phyloP scores from a whole-genome alignment of 108 stramenopile genomes.

The Cyclostephanos tholiformis region DNA sequence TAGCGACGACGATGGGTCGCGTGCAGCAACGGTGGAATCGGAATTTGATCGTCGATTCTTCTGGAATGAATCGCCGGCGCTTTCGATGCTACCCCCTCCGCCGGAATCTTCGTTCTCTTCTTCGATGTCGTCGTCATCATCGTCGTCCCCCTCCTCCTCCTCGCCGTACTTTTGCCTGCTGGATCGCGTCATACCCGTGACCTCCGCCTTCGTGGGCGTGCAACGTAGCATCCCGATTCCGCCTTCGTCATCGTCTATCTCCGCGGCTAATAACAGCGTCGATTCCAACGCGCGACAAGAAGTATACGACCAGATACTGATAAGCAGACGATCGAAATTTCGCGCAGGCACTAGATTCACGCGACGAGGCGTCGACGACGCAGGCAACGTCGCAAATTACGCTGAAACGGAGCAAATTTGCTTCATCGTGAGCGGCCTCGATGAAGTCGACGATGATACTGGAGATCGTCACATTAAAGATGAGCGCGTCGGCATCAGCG shows the following conservation, averaged over 20 bases:
- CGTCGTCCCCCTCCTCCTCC: not conserved
- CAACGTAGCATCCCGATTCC: conserved; percentile 53
- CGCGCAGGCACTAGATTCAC: conserved; percentile 96
- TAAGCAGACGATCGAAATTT: conserved; percentile 85
- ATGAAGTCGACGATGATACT: not conserved
- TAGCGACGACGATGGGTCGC: not conserved
- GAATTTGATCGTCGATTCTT: conserved; percentile 85
- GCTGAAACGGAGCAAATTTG: conserved; percentile 96
- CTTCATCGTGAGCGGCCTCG: conserved; percentile 16
- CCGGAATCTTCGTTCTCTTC: not conserved
- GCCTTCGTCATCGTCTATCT: not conserved
- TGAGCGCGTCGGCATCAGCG: not conserved
- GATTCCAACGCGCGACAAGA: conserved; percentile 6
- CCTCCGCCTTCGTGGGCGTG: conserved; percentile 90
- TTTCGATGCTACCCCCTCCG: conserved; percentile 43
- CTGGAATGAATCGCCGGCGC: conserved; percentile 89
- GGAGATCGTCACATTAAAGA: not conserved
- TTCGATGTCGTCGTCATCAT: not conserved
- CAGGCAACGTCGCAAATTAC: conserved; percentile 92
- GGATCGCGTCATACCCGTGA: conserved; percentile 77
- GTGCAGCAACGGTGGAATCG: not conserved
- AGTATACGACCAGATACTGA: conserved; percentile 77
- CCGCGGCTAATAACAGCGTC: not conserved
- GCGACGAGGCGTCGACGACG: conserved; percentile 88
- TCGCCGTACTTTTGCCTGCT: conserved; percentile 39